A percentile compares a stretch with the other conserved stretches of the same genome.
Evolutionary conservation across 2,329 filamentous ascomycete species (phyloP).

Genomic region (Aspergillus uvarum): DNA sequence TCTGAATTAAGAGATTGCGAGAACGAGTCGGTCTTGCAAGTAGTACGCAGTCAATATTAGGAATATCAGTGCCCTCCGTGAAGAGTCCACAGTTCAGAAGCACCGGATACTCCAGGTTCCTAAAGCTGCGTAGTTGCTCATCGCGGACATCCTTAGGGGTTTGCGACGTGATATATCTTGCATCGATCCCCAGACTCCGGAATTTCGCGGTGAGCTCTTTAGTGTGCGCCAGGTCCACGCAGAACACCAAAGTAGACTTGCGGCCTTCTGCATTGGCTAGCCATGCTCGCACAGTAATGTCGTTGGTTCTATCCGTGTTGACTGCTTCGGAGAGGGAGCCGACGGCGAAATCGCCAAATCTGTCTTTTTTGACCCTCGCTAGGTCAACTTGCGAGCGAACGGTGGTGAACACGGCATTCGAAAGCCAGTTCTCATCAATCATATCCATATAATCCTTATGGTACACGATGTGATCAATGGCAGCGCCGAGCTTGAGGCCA

Average conservation of each 20-base stretch:
- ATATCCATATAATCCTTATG: conserved; percentile 81
- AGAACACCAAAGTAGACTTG: conserved; percentile 89
- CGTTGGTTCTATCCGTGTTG: conserved; percentile 78
- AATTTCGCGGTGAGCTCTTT: conserved; percentile 72
- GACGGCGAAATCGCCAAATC: conserved; percentile 75
- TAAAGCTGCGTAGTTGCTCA: conserved; percentile 73
- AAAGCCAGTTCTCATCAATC: conserved; percentile 88
- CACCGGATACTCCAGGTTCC: conserved; percentile 73
- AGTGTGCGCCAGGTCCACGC: conserved; percentile 85
- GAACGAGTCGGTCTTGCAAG: conserved; percentile 86
- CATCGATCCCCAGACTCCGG: conserved; percentile 74
- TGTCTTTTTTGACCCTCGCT: conserved; percentile 63
- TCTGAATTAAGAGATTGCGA: conserved; percentile 90
- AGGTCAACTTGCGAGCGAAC: conserved; percentile 81
- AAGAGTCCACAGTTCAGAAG: conserved; percentile 94
- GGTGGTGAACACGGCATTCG: conserved; percentile 90
- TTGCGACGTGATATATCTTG: conserved; percentile 79
- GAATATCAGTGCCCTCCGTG: conserved; percentile 96
- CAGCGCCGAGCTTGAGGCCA: conserved; percentile 75
- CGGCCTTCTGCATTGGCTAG: conserved; percentile 69
- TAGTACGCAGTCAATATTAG: conserved; percentile 91
- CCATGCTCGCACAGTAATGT: conserved; percentile 85
- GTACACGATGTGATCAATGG: conserved; percentile 94
- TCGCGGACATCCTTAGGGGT: conserved; percentile 69
- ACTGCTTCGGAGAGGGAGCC: conserved; percentile 76